Evolutionary conservation across 75 land plant genomes (phyloP), one percentile per base, ranked within the genome.

Genomic region (Isoetes taiwanensis): DNA sequence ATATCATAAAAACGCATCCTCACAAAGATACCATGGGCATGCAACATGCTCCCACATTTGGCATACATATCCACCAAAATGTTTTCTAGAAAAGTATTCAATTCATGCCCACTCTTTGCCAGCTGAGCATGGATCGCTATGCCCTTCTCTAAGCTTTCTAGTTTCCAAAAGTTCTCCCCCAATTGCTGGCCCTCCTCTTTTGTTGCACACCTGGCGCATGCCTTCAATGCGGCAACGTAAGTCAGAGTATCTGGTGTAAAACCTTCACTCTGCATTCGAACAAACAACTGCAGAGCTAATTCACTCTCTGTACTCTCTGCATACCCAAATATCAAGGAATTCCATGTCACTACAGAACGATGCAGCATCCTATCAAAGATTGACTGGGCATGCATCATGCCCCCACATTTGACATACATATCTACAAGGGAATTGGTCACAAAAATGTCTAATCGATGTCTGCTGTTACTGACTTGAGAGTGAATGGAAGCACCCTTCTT

Each of bases 61-160:
- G 73, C 69, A 64, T 84, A 84, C 78, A 81, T 66, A 16, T 60
- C 71, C 4, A 80, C 56, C 30, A 81, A 68, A 21, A 76, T 52
- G 60, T 78, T 78, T 42, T 50, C 57, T 21, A 78, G 53, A 9
- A 64, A 66, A 11, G 56, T 10, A 42, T 58, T 43, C 9, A 38
- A 70, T 41, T 32, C 32, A 29, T 72, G 34, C 0, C 10, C 34
- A 19, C 2, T 54, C 42, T 65, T 77, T 2, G 71, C 33, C 0
- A 46, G 35, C 28, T 65, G 56, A 39, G 67, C 61, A 61, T 84
- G 85, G 31, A 75, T 28, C 8, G 61, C 61, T 34, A 57, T 58
- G 20, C 81, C 85, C 21, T 61, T 14, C 28, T 38, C 9, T 12
- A 55, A 40, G 28, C 58, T 70, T 52, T 48, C 63, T 28, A 75